Evolutionary conservation across 2,329 filamentous ascomycete genomes (phyloP).

Genomic region (Herpotrichia juniperi): DNA sequence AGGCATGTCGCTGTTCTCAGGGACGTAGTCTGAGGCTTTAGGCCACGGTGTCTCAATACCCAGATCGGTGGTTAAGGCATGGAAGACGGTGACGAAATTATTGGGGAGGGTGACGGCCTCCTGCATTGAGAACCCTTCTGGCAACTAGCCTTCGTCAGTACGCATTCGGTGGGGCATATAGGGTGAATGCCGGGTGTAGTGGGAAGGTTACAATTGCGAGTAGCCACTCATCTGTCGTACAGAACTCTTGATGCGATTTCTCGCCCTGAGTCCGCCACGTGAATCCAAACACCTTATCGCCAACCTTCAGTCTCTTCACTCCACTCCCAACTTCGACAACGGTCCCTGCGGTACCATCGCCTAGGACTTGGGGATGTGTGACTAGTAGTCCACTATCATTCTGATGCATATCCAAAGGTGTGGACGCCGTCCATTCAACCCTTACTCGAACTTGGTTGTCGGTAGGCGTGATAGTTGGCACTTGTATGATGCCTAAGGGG

Average conservation of each 20-base stretch:
- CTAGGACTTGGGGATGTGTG: conserved; percentile 56
- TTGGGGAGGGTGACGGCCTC: conserved; percentile 62
- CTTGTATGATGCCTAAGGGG: conserved; percentile 42
- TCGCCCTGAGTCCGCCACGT: conserved; percentile 55
- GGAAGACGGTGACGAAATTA: conserved; percentile 65
- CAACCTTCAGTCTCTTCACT: conserved; percentile 53
- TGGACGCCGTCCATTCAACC: conserved; percentile 65
- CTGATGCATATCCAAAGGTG: conserved; percentile 66
- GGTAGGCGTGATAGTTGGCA: conserved; percentile 41
- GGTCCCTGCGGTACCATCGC: conserved; percentile 59
- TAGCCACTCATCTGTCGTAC: conserved; percentile 59
- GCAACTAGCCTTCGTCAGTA: conserved; percentile 41
- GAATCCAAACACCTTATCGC: conserved; percentile 64
- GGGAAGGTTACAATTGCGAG: conserved; percentile 30
- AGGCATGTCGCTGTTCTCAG: conserved; percentile 33
- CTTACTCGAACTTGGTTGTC: conserved; percentile 59
- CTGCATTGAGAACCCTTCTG: conserved; percentile 48
- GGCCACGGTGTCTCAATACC: conserved; percentile 64
- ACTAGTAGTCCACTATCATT: conserved; percentile 65
- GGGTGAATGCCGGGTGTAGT: background rate
- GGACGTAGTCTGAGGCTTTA: conserved; percentile 50
- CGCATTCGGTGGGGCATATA: too few species aligned
- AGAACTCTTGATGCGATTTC: conserved; percentile 62
- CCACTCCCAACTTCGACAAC: conserved; percentile 58
- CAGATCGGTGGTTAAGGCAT: conserved; percentile 60